Evolutionary conservation across 352 stramenopile species (phyloP).

Genomic region (Pythium utonaiense): DNA sequence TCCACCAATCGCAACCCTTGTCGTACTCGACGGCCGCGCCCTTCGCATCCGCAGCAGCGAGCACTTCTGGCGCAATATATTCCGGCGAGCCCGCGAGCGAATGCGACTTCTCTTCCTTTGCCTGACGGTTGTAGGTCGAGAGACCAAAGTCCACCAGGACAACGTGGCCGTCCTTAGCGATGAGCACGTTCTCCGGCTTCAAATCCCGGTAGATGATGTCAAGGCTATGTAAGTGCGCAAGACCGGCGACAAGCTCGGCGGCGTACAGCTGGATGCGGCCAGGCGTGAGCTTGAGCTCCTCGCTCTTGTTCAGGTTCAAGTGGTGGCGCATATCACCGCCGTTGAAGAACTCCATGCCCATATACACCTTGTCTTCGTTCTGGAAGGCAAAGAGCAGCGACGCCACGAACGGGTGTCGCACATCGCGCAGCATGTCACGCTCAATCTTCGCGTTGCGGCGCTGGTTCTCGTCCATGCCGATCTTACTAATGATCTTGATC

Average conservation of each 20-base stretch:
- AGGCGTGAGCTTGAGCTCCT: conserved; percentile 63
- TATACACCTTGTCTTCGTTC: conserved; percentile 97
- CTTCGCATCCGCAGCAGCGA: conserved; percentile 55
- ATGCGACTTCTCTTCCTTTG: conserved; percentile 42
- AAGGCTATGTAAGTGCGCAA: conserved; percentile 87
- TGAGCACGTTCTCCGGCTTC: conserved; percentile 87
- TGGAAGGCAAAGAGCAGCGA: conserved; percentile 97
- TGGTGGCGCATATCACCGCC: conserved; percentile 93
- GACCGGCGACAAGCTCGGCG: conserved; percentile 73
- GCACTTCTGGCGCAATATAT: conserved; percentile 92
- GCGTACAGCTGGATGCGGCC: conserved; percentile 82
- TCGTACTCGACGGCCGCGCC: conserved; percentile 52
- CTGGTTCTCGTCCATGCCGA: conserved; percentile 82
- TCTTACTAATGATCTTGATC: conserved; percentile 89
- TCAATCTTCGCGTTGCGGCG: conserved; percentile 88
- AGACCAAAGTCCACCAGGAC: conserved; percentile 91
- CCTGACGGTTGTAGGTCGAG: conserved; percentile 69
- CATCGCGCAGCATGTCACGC: conserved; percentile 92
- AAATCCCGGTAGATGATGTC: conserved; percentile 89
- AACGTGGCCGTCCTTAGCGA: conserved; percentile 86
- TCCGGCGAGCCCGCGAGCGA: conserved; percentile 81
- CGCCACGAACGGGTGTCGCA: conserved; percentile 96
- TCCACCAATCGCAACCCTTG: conserved; percentile 89
- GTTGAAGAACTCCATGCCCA: conserved; percentile 98
- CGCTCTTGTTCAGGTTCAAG: conserved; percentile 62